Evolutionary conservation across 345 rosid species (phyloP), one percentile per base, ranked within the genome.

Genomic region (Combretum micranthum): DNA sequence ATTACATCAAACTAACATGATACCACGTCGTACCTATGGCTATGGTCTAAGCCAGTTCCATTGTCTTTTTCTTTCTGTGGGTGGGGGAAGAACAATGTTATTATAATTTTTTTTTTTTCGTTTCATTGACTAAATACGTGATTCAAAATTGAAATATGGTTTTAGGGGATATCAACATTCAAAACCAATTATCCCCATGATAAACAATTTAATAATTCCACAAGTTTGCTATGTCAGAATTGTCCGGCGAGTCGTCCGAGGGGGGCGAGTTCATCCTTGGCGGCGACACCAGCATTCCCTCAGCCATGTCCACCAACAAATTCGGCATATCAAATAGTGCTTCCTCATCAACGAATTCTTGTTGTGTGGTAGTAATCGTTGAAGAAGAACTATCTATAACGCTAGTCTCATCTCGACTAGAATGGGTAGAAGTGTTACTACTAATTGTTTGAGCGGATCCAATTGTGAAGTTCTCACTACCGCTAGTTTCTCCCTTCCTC

Each of bases 221-320:
- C 19, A 91, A 72, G 44, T 73, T 80, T 59, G 80, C 80, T 44
- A 72, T 87, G 52, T 80, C 80, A 0, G 80, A 76, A 64, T 74
- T 80, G 71, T 77, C 88, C 20, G 80, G 81, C 2, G 88, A 90
- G 52, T 82, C 75, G 60, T 85, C 80, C 0, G 78, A 64, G n/a
- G 67, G 76, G 23, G 87, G 57, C 15, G 77, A 59, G 62, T 61
- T 65, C 62, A 90, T 80, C 57, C 91, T 70, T 4, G 98, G 98
- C 0, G 95, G 96, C 1, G 90, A 76, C 61, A 88, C 66, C 82
- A 91, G 65, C 95, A 91, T 80, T 50, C 96, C 98, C 67, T 79
- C 95, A 0, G 98, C 98, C 98, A 91, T 88, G 66, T 86, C 84
- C 67, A 84, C 90, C 54, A 91, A 63, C 68, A 91, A 60, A 69